Evolutionary conservation across 1,284 basidiomycete genomes (phyloP).

Genomic region (Melampsora abietis-canadensis): DNA sequence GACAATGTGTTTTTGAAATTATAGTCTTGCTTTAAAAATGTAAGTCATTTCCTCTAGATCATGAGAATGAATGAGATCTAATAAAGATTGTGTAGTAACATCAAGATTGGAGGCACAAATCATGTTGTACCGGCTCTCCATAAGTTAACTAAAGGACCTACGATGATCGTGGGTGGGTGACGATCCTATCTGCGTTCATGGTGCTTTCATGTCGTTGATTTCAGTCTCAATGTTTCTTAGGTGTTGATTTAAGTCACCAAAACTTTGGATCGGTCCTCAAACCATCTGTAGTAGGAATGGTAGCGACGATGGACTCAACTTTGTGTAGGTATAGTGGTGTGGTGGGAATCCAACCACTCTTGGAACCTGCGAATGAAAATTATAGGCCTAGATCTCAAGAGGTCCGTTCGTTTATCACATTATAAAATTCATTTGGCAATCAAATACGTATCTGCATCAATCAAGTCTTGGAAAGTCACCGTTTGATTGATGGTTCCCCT

Average conservation of each 20-base stretch:
- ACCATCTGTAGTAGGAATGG: constrained; percentile 32
- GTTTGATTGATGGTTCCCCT: not conserved
- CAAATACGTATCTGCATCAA: not conserved
- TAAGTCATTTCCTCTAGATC: not conserved
- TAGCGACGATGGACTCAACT: constrained; percentile 21
- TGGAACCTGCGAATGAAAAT: constrained; percentile 15
- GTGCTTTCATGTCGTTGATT: too few relatives aligned
- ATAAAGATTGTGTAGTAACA: constrained; percentile 12
- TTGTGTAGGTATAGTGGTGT: constrained; percentile 16
- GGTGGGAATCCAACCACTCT: constrained; percentile 18
- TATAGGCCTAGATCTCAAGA: constrained; percentile 32
- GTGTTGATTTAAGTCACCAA: constrained; percentile 38
- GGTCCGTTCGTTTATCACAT: not conserved
- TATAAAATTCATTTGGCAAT: not conserved
- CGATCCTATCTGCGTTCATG: not conserved
- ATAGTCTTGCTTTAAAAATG: constrained; percentile 39
- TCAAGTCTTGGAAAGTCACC: too few relatives aligned
- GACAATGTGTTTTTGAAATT: not conserved
- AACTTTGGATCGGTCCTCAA: constrained; percentile 5
- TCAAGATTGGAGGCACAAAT: constrained; percentile 37
- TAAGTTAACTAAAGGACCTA: not conserved
- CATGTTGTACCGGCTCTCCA: constrained; percentile 14
- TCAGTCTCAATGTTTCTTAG: not conserved
- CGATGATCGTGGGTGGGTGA: constrained; percentile 33
- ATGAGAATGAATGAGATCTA: too few relatives aligned